Evolutionary conservation across 169 alveolate species (phyloP).

Genomic region (Blepharisma undulans): DNA sequence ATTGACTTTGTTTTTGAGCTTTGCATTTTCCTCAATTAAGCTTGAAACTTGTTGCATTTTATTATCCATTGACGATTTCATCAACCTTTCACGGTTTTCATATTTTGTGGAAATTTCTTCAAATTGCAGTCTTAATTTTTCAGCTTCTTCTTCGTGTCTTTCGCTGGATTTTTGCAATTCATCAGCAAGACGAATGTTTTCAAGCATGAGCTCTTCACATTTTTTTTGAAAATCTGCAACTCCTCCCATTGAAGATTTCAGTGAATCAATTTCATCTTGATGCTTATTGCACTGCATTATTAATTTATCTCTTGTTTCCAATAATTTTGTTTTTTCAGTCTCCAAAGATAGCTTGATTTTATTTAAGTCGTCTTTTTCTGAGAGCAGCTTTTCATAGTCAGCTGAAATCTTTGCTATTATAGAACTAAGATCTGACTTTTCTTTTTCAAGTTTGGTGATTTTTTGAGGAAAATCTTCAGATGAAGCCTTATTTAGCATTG

Average conservation of each 20-base stretch:
- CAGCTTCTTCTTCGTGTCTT: not conserved
- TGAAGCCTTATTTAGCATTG: no score
- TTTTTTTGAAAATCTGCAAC: not conserved
- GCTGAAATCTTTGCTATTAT: not conserved
- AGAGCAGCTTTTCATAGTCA: not conserved
- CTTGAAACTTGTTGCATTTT: not conserved
- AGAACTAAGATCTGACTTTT: not conserved
- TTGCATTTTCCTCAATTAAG: not conserved
- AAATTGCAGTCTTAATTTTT: not conserved
- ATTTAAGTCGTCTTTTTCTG: not conserved
- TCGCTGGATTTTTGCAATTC: not conserved
- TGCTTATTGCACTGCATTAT: constrained; percentile 3
- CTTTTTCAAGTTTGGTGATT: not conserved
- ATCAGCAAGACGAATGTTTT: not conserved
- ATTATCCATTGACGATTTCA: not conserved
- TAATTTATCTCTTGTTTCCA: constrained; percentile 17
- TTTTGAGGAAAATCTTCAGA: not conserved
- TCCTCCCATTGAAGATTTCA: not conserved
- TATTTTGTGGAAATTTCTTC: not conserved
- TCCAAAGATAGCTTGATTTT: not conserved
- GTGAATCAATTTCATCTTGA: not conserved
- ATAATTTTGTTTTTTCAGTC: constrained; percentile 1
- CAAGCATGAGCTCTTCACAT: not conserved
- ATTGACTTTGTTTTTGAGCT: no score
- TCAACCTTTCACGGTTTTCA: not conserved